Base-by-base conservation (phyloP, 2,329 filamentous ascomycete genomes). In the Arachnomyces sp. region DNA sequence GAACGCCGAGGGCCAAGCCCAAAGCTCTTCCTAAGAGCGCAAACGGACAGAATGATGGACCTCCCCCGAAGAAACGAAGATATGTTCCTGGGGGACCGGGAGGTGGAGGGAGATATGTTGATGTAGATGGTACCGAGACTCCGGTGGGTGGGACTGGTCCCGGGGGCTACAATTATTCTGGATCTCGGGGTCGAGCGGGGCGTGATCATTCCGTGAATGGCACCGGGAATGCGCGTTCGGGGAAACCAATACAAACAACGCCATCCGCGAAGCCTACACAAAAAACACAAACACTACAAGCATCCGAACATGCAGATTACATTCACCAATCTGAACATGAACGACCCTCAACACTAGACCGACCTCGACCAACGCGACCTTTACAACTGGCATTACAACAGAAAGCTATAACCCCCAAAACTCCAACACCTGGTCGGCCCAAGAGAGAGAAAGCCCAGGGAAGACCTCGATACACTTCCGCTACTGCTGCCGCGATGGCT, bases 61-160 rank as follows among this genome's bases (percentile, higher is more conserved):
- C 81, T 17, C 79, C 82, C 9, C 71, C 71, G 1, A 88, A 87
- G 65, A 77, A 76, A 57, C 74, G 81, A 50, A 76, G 79, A 63
- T 95, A 94, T 66, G 76, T 93, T 35, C 86, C 90, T 28, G 88
- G 88, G 35, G 88, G 87, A 2, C 82, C 86, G 43, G 87, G 86
- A 30, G 88, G 88, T 34, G 87, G 88, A 43, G 87, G 88, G 14
- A 73, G 88, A 57, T 94, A 88, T 60, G 71, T 92, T 28, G 85
- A 93, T 51, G 73, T 81, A 41, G 77, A 86, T 42, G 75, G 76
- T 38, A 68, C 73, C 44, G 77, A 82, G 47, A 75, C 73, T 31
- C 73, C 73, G 31, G 70, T 73, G 54, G 62, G 67, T 54, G 64
- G 67, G 53, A 68, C 67, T 58, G 60, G 66, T 52, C 57, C 66